Evolutionary conservation across 768 basidiomycete species (phyloP).

Genomic region (Agrocybe praecox): DNA sequence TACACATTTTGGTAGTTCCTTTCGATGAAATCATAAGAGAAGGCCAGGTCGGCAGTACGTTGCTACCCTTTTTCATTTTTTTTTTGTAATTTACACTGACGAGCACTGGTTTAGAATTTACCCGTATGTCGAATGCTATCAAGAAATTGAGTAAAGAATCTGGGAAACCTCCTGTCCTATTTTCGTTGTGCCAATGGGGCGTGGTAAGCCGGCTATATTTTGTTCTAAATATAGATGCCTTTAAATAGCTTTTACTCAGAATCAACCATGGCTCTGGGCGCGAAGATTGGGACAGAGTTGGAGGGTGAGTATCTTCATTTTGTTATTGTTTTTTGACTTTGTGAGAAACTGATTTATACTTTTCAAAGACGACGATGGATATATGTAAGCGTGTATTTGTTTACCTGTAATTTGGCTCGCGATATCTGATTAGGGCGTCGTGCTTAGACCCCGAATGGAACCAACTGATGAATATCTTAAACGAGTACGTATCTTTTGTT

Average conservation of each 20-base stretch:
- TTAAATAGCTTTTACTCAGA: constrained; percentile 20
- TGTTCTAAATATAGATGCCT: constrained; percentile 1
- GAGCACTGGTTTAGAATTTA: constrained; percentile 43
- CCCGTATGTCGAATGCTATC: constrained; percentile 64
- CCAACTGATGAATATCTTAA: constrained; percentile 53
- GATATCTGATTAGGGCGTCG: not conserved
- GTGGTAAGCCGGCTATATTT: constrained; percentile 38
- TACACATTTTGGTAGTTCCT: constrained; percentile 32
- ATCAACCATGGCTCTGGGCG: constrained; percentile 69
- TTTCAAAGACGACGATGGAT: constrained; percentile 49
- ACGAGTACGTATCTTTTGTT: constrained; percentile 39
- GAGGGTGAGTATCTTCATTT: constrained; percentile 44
- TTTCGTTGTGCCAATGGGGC: constrained; percentile 73
- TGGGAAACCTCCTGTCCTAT: constrained; percentile 55
- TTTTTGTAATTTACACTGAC: not conserved
- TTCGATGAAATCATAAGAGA: constrained; percentile 57
- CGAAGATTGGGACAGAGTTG: constrained; percentile 62
- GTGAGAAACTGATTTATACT: not conserved
- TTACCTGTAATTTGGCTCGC: not conserved
- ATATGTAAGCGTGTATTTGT: constrained; percentile 34
- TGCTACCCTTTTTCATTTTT: not conserved
- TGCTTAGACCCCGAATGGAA: constrained; percentile 44
- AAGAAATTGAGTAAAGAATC: constrained; percentile 44
- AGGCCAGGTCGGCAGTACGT: constrained; percentile 58
- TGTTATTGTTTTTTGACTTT: not conserved